Percentiles rank a stretch among this genome's conserved stretches.
phyloP scores from a whole-genome alignment of 2,329 filamentous ascomycete genomes.

The Talaromyces sp. region DNA sequence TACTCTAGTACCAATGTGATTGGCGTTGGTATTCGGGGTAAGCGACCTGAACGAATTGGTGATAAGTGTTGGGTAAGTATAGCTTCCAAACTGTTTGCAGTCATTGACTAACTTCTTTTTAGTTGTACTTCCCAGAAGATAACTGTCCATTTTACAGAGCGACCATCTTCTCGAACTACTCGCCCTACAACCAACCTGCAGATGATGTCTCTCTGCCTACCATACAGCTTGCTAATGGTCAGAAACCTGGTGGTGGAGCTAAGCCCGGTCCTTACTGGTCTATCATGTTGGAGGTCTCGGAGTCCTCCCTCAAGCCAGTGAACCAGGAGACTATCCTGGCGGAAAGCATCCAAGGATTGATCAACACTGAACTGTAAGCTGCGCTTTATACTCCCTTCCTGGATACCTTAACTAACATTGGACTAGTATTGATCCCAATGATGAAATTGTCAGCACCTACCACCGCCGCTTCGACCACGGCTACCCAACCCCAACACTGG shows the following conservation, averaged over 20 bases:
- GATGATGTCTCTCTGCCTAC: conserved; percentile 81
- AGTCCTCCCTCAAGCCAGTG: conserved; percentile 93
- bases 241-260: conserved; percentile 73
- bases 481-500: conserved; percentile 91
- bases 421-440: conserved; percentile 67
- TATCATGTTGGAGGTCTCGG: conserved; percentile 98
- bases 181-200: conserved; percentile 93
- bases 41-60: conserved; percentile 90
- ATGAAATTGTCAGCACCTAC: conserved; percentile 98
- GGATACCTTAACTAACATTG: too few species aligned
- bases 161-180: conserved; percentile 99
- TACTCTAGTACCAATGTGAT: conserved; percentile 98
- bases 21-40: conserved; percentile 89
- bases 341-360: conserved; percentile 91
- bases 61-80: conserved; percentile 84
- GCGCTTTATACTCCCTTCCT: too few species aligned
- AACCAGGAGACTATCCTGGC: conserved; percentile 80
- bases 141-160: conserved; percentile 99
- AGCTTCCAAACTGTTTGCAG: too few species aligned
- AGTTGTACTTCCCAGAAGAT: conserved; percentile 95
- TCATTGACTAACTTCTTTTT: too few species aligned
- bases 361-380: conserved; percentile 86
- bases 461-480: conserved; percentile 98
- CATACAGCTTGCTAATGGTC: conserved; percentile 80
- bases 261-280: conserved; percentile 98